Evolutionary conservation across 2,329 filamentous ascomycete species (phyloP).

Genomic region (Pezicula carpinea): DNA sequence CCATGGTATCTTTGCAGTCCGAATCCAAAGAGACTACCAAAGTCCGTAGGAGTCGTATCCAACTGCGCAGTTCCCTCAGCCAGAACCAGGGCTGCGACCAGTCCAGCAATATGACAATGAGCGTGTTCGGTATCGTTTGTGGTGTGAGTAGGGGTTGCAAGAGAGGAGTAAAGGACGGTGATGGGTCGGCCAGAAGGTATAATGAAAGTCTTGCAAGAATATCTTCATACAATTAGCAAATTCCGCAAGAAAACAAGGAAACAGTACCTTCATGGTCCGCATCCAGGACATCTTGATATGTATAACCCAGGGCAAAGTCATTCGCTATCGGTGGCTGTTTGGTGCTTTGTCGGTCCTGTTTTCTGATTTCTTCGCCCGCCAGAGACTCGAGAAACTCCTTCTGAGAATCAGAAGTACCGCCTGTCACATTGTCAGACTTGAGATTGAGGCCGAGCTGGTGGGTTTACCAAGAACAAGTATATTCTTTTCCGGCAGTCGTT

Average conservation of each 20-base stretch:
- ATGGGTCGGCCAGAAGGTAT: slow-evolving; percentile 83
- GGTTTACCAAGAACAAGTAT: slow-evolving; percentile 73
- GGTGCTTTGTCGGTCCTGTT: slow-evolving; percentile 47
- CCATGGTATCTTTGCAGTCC: slow-evolving; percentile 77
- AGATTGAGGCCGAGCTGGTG: slow-evolving; percentile 2
- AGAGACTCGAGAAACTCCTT: slow-evolving; percentile 72
- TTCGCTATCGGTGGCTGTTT: slow-evolving; percentile 80
- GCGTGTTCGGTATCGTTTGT: slow-evolving; percentile 77
- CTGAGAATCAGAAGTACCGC: slow-evolving; percentile 78
- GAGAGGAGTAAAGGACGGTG: slow-evolving; percentile 75
- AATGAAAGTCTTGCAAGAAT: slow-evolving; percentile 84
- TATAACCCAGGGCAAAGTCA: slow-evolving; percentile 88
- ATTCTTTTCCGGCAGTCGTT: slow-evolving; percentile 87
- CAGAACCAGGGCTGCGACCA: slow-evolving; percentile 94
- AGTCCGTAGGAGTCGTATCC: slow-evolving; percentile 78
- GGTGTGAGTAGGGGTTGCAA: slow-evolving; percentile 80
- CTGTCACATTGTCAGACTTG: slow-evolving; percentile 38
- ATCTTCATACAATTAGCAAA: slow-evolving; percentile 48
- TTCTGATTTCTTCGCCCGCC: slow-evolving; percentile 34
- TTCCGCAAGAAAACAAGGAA: slow-evolving; percentile 9
- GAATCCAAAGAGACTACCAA: slow-evolving; percentile 70
- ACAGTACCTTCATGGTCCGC: slow-evolving; percentile 80
- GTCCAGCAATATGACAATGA: slow-evolving; percentile 88
- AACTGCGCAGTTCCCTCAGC: slow-evolving; percentile 82
- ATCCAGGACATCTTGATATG: slow-evolving; percentile 91